A percentile compares a stretch with the other conserved stretches of the same genome.
Evolutionary conservation across 768 basidiomycete species (phyloP).

Genomic region (Suillus subaureus): DNA sequence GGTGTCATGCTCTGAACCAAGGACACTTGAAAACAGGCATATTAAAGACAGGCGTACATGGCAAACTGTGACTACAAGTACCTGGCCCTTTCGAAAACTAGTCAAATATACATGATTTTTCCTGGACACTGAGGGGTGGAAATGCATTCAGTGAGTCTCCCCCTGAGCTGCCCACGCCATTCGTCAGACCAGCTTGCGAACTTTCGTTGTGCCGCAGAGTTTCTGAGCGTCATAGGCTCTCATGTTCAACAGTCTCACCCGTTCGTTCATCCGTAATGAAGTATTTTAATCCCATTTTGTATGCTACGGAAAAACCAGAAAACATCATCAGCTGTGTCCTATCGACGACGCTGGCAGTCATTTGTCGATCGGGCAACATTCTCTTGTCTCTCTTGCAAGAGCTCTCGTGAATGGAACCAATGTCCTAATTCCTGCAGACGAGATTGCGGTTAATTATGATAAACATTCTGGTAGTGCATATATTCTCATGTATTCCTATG

Average conservation of each 20-base stretch:
- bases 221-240: neutral
- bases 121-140: neutral
- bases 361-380: no score
- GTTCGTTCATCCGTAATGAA: neutral
- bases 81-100: neutral
- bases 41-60: slow-evolving; percentile 58
- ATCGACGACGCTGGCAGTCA: no score
- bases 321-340: neutral
- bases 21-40: slow-evolving; percentile 61
- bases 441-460: no score
- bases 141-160: neutral
- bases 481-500: no score
- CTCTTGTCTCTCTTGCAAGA: no score
- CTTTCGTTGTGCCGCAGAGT: no score
- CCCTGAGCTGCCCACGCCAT: neutral
- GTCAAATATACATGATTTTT: neutral
- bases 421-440: no score
- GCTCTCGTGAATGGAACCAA: no score
- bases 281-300: neutral
- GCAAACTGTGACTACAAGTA: slow-evolving; percentile 41
- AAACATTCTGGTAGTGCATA: no score
- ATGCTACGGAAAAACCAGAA: no score
- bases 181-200: neutral
- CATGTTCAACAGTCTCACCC: neutral
- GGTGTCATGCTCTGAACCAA: slow-evolving; percentile 54